phyloP scores from a whole-genome alignment of 345 rosid genomes.

The Geranium rotundifolium region DNA sequence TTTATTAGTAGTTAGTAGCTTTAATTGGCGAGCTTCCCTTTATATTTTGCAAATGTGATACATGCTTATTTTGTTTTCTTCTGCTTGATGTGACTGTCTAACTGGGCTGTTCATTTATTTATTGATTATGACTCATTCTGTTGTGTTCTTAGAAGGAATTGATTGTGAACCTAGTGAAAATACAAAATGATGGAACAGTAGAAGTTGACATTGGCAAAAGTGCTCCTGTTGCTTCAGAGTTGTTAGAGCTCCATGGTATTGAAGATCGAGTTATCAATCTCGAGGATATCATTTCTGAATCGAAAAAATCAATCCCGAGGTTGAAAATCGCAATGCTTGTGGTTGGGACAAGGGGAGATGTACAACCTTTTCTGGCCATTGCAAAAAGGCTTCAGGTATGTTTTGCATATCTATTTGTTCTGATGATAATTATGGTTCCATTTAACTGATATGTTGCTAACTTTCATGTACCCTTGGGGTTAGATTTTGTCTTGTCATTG shows the following conservation, averaged over 20 bases:
- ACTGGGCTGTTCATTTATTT: conserved; percentile 2
- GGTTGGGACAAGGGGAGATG: conserved; percentile 99
- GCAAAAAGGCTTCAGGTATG: conserved; percentile 93
- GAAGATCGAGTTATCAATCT: conserved; percentile 34
- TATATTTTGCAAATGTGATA: not conserved
- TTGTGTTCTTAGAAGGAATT: conserved; percentile 52
- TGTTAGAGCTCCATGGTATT: conserved; percentile 53
- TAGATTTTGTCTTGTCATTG: too few relatives aligned
- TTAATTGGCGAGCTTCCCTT: too few relatives aligned
- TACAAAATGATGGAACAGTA: conserved; percentile 91
- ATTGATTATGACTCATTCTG: conserved; percentile 6
- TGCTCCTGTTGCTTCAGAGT: conserved; percentile 63
- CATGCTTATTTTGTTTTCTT: too few relatives aligned
- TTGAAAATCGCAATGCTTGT: conserved; percentile 75
- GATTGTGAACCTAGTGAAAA: conserved; percentile 70
- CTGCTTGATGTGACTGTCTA: not conserved
- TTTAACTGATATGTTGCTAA: not conserved
- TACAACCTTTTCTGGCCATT: conserved; percentile 87
- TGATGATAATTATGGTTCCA: not conserved
- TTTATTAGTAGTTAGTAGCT: too few relatives aligned
- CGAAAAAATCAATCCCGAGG: conserved; percentile 57
- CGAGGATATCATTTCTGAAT: conserved; percentile 27
- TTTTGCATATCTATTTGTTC: conserved; percentile 5
- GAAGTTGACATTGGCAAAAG: conserved; percentile 69
- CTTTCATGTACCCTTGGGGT: too few relatives aligned